Conservation (phyloP, 2,329 filamentous ascomycete species). For the Ascosphaera apis region DNA sequence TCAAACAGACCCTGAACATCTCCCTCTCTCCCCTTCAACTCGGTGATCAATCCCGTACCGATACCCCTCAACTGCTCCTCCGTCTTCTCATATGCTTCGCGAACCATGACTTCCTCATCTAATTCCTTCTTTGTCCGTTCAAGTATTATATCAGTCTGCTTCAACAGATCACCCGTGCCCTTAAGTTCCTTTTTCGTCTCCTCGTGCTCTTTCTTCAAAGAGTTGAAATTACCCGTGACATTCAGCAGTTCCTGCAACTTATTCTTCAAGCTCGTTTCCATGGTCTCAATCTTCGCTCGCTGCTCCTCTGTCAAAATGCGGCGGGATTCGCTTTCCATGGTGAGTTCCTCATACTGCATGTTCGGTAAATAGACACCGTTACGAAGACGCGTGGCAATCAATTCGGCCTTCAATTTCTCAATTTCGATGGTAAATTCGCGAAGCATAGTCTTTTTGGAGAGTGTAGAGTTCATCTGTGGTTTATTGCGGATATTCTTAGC, state of each 20-base stretch:
- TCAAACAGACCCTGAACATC: conserved; percentile 66
- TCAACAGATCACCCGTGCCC: conserved; percentile 56
- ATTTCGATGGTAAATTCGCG: conserved; percentile 82
- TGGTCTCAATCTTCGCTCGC: conserved; percentile 69
- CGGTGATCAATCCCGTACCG: conserved; percentile 53
- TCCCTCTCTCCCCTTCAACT: conserved; percentile 50
- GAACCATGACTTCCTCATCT: conserved; percentile 53
- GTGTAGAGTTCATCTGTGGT: conserved; percentile 75
- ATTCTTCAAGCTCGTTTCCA: conserved; percentile 75
- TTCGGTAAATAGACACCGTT: conserved; percentile 89
- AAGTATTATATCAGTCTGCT: conserved; percentile 71
- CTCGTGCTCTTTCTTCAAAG: conserved; percentile 75
- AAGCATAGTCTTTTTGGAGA: conserved; percentile 81
- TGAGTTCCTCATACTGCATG: conserved; percentile 77
- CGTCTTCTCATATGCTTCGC: conserved; percentile 67
- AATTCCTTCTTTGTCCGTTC: conserved; percentile 52
- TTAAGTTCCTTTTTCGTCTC: conserved; percentile 47
- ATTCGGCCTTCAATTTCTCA: conserved; percentile 77
- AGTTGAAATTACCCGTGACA: conserved; percentile 68
- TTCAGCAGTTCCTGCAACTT: conserved; percentile 84
- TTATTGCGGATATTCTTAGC: conserved; percentile 98
- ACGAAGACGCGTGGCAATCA: conserved; percentile 76
- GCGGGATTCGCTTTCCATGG: conserved; percentile 72
- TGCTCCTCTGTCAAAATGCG: conserved; percentile 85
- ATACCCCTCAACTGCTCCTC: conserved; percentile 54